Percentiles rank a stretch among this genome's conserved stretches.
Evolutionary conservation across 2,329 filamentous ascomycete genomes (phyloP).

Genomic region (Penicillium paneum): DNA sequence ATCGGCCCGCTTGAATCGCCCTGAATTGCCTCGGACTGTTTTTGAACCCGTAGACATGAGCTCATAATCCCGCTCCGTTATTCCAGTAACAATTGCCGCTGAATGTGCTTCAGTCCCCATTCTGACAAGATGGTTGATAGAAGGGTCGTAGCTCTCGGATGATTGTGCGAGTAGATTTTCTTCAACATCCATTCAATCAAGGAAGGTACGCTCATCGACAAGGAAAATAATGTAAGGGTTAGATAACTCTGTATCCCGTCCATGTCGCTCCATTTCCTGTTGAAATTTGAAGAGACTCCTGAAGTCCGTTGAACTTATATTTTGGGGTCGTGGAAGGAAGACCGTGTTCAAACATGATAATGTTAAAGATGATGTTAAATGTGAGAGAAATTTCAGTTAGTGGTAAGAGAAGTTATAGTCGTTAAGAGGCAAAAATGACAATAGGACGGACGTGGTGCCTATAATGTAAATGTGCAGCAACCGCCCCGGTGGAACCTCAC

Average conservation of each 20-base stretch:
- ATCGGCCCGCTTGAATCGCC: background rate
- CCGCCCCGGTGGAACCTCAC: background rate
- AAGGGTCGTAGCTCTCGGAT: background rate
- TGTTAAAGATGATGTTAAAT: too few relatives aligned
- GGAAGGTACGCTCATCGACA: background rate
- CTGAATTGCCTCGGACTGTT: too few relatives aligned
- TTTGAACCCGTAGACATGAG: too few relatives aligned
- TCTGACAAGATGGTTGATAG: background rate
- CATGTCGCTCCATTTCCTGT: too few relatives aligned
- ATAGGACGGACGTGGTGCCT: background rate
- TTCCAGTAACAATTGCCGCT: too few relatives aligned
- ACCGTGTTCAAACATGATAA: background rate
- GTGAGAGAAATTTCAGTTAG: background rate
- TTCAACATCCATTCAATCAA: background rate
- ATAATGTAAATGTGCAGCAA: conserved; percentile 2
- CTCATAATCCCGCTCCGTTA: too few relatives aligned
- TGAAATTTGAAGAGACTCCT: too few relatives aligned
- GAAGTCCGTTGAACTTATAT: background rate
- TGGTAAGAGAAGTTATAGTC: background rate
- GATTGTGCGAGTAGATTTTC: background rate
- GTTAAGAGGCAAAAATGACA: too few relatives aligned
- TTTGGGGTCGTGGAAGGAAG: background rate
- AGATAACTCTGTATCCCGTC: background rate
- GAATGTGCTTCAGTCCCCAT: too few relatives aligned
- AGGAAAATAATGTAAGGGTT: background rate